These are phyloP conservation scores for Saturnispora kantuleensis DNA, from an alignment of 805 yeast species.

Conservation along the genomic window DNA sequence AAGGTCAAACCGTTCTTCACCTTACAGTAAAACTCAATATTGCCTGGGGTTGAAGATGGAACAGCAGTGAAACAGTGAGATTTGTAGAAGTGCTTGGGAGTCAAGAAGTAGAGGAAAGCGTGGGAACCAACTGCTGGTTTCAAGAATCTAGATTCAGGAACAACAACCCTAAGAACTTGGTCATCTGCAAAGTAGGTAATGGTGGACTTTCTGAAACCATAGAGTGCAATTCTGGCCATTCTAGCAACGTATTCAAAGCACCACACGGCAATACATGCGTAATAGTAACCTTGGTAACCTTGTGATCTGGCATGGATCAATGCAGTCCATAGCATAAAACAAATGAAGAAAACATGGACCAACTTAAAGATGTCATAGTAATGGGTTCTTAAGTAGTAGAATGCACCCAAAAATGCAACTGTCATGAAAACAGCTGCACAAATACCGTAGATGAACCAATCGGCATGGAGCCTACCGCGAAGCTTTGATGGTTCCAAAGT, in stretches of 20 bases:
- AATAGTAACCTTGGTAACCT: constrained; percentile 25
- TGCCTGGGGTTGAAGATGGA: constrained; percentile 28
- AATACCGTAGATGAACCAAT: constrained; percentile 25
- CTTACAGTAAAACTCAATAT: constrained; percentile 36
- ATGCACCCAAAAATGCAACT: constrained; percentile 2
- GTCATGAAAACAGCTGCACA: constrained; percentile 29
- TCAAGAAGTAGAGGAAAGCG: constrained; percentile 49
- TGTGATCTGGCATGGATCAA: constrained; percentile 44
- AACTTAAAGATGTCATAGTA: constrained; percentile 53
- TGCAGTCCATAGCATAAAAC: constrained; percentile 41
- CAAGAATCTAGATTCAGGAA: constrained; percentile 40
- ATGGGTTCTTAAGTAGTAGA: constrained; percentile 37
- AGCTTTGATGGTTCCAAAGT: constrained; percentile 14
- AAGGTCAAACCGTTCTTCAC: constrained; percentile 52
- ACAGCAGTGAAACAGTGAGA: constrained; percentile 65
- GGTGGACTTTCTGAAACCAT: constrained; percentile 31
- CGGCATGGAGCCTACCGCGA: constrained; percentile 20
- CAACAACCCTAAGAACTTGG: constrained; percentile 38
- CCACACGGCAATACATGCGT: constrained; percentile 40
- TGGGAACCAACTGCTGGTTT: constrained; percentile 48
- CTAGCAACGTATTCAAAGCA: constrained; percentile 42
- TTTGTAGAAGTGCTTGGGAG: constrained; percentile 36
- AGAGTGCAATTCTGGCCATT: constrained; percentile 27
- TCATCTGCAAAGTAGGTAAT: constrained; percentile 29
- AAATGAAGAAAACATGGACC: constrained; percentile 49